phyloP scores from a whole-genome alignment of 2,329 filamentous ascomycete genomes.

The Ophiocordyceps robertsii region DNA sequence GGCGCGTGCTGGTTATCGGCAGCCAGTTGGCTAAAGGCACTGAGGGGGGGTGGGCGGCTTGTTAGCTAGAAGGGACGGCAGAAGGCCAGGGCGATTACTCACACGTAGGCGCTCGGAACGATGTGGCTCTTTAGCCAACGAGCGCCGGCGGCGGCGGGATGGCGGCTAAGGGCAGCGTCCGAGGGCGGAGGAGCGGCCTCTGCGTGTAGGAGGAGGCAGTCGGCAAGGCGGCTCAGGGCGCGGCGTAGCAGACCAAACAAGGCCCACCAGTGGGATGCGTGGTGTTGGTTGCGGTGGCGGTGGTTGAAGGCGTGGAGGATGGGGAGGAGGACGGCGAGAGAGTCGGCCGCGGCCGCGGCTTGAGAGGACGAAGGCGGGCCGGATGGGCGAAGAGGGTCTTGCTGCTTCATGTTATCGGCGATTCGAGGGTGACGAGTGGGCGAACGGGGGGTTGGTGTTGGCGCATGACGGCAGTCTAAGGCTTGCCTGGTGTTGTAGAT shows the following conservation, averaged over 20 bases:
- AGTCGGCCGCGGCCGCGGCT: slow-evolving; percentile 10
- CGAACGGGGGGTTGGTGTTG: no score
- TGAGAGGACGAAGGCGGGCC: slow-evolving; percentile 1
- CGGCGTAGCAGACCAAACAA: slow-evolving; percentile 61
- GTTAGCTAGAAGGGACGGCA: background rate
- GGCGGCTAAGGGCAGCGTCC: background rate
- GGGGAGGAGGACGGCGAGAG: slow-evolving; percentile 26
- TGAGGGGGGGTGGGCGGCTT: slow-evolving; percentile 10
- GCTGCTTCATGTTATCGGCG: no score
- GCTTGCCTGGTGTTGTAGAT: no score
- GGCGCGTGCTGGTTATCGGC: slow-evolving; percentile 61
- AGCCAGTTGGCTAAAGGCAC: slow-evolving; percentile 54
- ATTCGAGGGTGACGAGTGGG: no score
- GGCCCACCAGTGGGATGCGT: slow-evolving; percentile 65
- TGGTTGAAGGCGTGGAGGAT: slow-evolving; percentile 63
- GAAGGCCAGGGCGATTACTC: slow-evolving; percentile 5
- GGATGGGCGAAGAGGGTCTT: no score
- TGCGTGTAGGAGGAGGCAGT: slow-evolving; percentile 5
- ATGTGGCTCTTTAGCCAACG: slow-evolving; percentile 16
- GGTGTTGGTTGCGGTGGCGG: slow-evolving; percentile 88
- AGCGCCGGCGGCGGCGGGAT: slow-evolving; percentile 4
- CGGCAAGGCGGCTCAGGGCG: slow-evolving; percentile 39
- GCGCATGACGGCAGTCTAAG: no score
- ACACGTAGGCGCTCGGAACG: slow-evolving; percentile 23
- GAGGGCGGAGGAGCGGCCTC: background rate